Conservation (phyloP, 257 asterid species). For the Nicotiana sylvestris region DNA sequence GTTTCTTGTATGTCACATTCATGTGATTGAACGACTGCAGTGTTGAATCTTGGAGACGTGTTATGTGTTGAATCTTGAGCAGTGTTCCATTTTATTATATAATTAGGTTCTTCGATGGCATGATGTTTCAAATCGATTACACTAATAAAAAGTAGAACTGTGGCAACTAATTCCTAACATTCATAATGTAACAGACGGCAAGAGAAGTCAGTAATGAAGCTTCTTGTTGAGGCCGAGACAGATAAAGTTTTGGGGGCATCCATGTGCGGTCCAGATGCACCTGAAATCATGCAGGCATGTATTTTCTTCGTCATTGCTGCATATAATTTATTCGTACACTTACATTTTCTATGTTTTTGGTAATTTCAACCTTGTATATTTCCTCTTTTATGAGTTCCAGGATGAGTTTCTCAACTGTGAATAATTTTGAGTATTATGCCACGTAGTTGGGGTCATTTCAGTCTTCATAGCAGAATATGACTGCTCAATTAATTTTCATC, state of each 20-base stretch:
- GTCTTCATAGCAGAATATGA: not conserved
- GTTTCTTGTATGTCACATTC: not conserved
- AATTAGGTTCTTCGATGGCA: not conserved
- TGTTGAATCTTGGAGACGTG: not conserved
- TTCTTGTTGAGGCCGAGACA: constrained; percentile 75
- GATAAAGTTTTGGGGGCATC: constrained; percentile 97
- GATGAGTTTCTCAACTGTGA: not conserved
- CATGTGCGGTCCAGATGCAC: constrained; percentile 98
- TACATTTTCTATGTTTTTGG: not conserved
- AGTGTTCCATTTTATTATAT: not conserved
- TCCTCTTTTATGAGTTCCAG: not conserved
- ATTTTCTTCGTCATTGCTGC: not conserved
- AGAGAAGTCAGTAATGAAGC: constrained; percentile 90
- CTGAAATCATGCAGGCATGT: constrained; percentile 93
- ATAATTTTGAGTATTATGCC: not conserved
- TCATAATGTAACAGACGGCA: constrained; percentile 51
- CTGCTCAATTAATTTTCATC: not conserved
- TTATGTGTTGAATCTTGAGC: not conserved
- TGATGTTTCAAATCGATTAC: not conserved
- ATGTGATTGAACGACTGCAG: not conserved
- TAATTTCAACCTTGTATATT: not conserved
- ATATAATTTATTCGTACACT: not conserved
- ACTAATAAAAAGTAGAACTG: not conserved
- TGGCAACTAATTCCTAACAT: not conserved
- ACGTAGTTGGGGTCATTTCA: not conserved